Conservation (phyloP, 2,329 filamentous ascomycete genomes). For the Aspergillus eucalypticola region DNA sequence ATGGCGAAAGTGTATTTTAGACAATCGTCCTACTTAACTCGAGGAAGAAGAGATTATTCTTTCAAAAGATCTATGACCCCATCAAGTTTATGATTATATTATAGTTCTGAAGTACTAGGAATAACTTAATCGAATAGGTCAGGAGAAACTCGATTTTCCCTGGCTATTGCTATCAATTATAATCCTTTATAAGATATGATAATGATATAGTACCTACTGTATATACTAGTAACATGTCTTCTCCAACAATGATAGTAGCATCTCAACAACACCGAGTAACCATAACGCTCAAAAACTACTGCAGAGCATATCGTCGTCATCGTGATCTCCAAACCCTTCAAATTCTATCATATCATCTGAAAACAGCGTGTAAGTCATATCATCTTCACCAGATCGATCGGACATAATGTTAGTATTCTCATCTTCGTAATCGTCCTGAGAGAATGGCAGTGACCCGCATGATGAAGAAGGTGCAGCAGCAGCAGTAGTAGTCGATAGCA, state of each 20-base stretch:
- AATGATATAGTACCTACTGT: not conserved
- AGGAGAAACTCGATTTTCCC: too few relatives aligned
- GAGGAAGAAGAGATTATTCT: too few relatives aligned
- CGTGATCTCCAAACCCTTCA: not conserved
- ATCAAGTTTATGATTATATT: too few relatives aligned
- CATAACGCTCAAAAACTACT: not conserved
- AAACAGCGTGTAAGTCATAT: not conserved
- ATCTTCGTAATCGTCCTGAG: not conserved
- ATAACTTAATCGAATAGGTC: too few relatives aligned
- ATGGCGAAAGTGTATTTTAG: not conserved
- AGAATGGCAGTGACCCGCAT: not conserved
- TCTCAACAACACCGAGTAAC: not conserved
- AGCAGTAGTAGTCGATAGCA: not conserved
- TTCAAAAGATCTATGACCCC: too few relatives aligned
- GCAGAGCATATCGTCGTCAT: conserved; percentile 13
- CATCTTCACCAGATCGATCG: not conserved
- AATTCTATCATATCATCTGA: not conserved
- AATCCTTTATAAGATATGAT: too few relatives aligned
- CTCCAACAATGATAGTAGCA: too few relatives aligned
- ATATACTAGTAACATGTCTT: not conserved
- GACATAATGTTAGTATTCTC: conserved; percentile 4
- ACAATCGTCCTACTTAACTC: not conserved
- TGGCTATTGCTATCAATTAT: too few relatives aligned
- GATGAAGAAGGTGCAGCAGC: not conserved
- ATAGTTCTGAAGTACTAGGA: too few relatives aligned